Evolutionary conservation across 2,329 filamentous ascomycete species (phyloP), one percentile per base, ranked within the genome.

Genomic region (Penicillium sp.): DNA sequence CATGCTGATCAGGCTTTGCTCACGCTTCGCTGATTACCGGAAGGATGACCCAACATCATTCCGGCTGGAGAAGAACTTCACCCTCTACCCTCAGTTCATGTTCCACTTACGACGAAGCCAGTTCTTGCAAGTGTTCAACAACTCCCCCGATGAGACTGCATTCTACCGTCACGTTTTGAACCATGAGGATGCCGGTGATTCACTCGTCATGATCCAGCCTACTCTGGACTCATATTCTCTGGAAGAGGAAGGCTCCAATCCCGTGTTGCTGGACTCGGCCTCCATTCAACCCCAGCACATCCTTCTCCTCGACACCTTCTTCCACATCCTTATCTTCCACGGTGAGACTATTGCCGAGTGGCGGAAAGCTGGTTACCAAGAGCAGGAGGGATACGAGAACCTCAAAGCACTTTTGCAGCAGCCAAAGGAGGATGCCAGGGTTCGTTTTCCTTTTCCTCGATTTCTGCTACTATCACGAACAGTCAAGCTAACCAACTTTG

Each of bases 271-370:
- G 35, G 95, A 99, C 74, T 98, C 93, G 14, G 93, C 92, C 35
- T 97, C 92, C 6, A 99, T 99, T 67, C 93, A 98, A 72, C 89
- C 92, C 10, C 90, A 93, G 22, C 96, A 96, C 58, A 90, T 98
- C 59, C 84, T 99, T 50, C 86, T 99, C 11, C 87, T 99, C 54
- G 95, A 99, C 70, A 98, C 95, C 0, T 99, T 99, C 82, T 99
- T 99, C 85, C 95, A 99, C 75, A 99, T 99, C 60, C 86, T 99
- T 54, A 99, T 99, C 68, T 99, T 98, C 85, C 93, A 99, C 69
- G 95, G 95, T 61, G 93, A 99, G 81, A 98, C 93, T 0, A 90
- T 98, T 75, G 95, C 95, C 1, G 92, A 97, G 73, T 99, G 95
- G 95, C 88, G 93, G 64, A 98, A 99, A 76, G 93, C 93, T 19